Evolutionary conservation across 192 early-diverging fungal species (phyloP), one percentile per base, ranked within the genome.

Genomic region (Obelidium mucronatum): DNA sequence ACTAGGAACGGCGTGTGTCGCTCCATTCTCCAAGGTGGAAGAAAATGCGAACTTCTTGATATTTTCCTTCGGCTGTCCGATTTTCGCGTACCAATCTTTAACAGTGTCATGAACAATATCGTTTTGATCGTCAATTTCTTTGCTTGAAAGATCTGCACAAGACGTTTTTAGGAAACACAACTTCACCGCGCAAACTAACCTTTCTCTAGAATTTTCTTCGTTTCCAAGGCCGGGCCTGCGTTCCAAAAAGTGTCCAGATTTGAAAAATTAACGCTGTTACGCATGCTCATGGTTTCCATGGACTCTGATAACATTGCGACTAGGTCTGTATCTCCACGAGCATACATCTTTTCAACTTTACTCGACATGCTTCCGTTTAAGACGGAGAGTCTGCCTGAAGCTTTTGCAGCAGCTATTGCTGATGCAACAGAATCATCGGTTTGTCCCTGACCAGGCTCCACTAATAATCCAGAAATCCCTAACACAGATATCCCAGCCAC

Each of bases 401-500:
- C 55, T 4, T 17, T 63, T 1, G 55, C 30, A 24, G 26, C 24
- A 13, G 31, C 58, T 34, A 36, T 4, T 4, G 13, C 37, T 15
- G 60, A 22, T 5, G 37, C 56, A n/a, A 13, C 60, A 1, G n/a
- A 28, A 51, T 51, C 48, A 36, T 58, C 69, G 3, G n/a, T 35
- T 40, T 60, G 40, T 26, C 13, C n/a, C 30, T 68, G 66, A 11
- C 72, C 72, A 35, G 72, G 72, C 31, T 74, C 72, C 17, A 74
- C 55, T 5, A 74, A 54, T 22, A 31, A 40, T 19, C 74, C 75
- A 8, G 78, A 65, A 28, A 53, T 79, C 15, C 86, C 86, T 2
- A 86, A 26, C 26, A 78, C 76, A 22, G 65, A 54, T 17, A 86
- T 78, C 22, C 83, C 83, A 58, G 84, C 64, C 3, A 78, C 31